Evolutionary conservation across 1,284 basidiomycete species (phyloP).

Genomic region (Ustilago curta): DNA sequence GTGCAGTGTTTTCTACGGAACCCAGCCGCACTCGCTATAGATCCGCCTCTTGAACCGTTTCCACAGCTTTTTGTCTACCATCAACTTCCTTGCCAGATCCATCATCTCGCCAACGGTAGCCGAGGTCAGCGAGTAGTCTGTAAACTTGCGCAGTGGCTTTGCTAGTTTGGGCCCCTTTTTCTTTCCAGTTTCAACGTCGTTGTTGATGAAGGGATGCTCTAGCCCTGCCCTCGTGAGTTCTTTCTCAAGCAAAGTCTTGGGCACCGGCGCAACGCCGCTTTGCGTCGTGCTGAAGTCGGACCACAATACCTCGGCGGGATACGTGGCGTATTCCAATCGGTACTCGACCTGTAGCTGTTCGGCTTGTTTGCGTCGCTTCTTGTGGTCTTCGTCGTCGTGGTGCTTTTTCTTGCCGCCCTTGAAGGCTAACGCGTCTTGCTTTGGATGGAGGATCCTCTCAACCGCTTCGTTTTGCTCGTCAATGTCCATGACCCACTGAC

Average conservation of each 20-base stretch:
- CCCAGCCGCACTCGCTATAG: constrained; percentile 70
- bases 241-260: constrained; percentile 76
- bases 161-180: constrained; percentile 26
- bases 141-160: constrained; percentile 73
- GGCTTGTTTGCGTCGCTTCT: constrained; percentile 22
- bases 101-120: constrained; percentile 83
- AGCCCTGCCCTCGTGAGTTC: constrained; percentile 71
- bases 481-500: constrained; percentile 82
- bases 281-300: constrained; percentile 31
- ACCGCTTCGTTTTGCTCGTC: constrained; percentile 74
- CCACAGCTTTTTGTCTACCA: constrained; percentile 76
- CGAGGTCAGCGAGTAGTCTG: constrained; percentile 80
- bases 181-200: constrained; percentile 5
- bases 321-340: constrained; percentile 65
- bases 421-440: background rate
- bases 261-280: constrained; percentile 63
- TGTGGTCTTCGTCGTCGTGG: constrained; percentile 17
- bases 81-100: constrained; percentile 77
- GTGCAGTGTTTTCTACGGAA: constrained; percentile 6
- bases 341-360: constrained; percentile 45
- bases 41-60: constrained; percentile 77
- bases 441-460: constrained; percentile 34
- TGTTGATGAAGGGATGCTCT: constrained; percentile 55
- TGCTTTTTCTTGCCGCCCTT: constrained; percentile 18
- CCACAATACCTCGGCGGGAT: constrained; percentile 59